A percentile compares a stretch with the other conserved stretches of the same genome.
These are phyloP conservation scores for Leptosphaerulina australis DNA, from an alignment of 2,329 filamentous ascomycete genomes.

Conservation along the genomic window DNA sequence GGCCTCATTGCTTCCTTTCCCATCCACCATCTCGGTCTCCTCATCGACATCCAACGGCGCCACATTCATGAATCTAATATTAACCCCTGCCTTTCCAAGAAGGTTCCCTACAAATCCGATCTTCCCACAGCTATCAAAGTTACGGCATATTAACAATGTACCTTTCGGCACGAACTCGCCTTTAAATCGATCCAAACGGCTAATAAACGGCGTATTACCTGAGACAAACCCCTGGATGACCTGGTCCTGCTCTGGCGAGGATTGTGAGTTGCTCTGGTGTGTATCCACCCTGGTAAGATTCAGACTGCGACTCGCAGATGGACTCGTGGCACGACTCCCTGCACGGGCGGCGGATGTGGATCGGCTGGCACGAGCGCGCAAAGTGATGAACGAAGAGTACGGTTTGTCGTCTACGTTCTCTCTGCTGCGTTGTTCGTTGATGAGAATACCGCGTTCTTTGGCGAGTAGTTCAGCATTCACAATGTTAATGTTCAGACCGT, in stretches of 20 bases:
- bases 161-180: slow-evolving; percentile 76
- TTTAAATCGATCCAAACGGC: slow-evolving; percentile 73
- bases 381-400: slow-evolving; percentile 73
- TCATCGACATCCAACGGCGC: slow-evolving; percentile 58
- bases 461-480: slow-evolving; percentile 80
- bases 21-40: slow-evolving; percentile 29
- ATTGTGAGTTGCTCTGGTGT: slow-evolving; percentile 9
- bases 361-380: slow-evolving; percentile 61
- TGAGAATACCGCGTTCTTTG: slow-evolving; percentile 75
- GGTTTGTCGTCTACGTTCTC: slow-evolving; percentile 65
- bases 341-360: slow-evolving; percentile 40
- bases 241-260: slow-evolving; percentile 50
- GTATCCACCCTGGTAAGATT: slow-evolving; percentile 1
- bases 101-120: slow-evolving; percentile 78
- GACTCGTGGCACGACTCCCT: slow-evolving; percentile 35
- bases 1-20: slow-evolving; percentile 64
- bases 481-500: slow-evolving; percentile 76
- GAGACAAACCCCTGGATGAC: slow-evolving; percentile 71
- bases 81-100: slow-evolving; percentile 72
- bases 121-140: slow-evolving; percentile 81
- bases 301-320: slow-evolving; percentile 26
- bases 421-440: slow-evolving; percentile 73
- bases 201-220: slow-evolving; percentile 70
- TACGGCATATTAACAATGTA: slow-evolving; percentile 76
- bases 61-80: slow-evolving; percentile 82